Conservation (phyloP, 805 yeast species). For the Candida argentea region DNA sequence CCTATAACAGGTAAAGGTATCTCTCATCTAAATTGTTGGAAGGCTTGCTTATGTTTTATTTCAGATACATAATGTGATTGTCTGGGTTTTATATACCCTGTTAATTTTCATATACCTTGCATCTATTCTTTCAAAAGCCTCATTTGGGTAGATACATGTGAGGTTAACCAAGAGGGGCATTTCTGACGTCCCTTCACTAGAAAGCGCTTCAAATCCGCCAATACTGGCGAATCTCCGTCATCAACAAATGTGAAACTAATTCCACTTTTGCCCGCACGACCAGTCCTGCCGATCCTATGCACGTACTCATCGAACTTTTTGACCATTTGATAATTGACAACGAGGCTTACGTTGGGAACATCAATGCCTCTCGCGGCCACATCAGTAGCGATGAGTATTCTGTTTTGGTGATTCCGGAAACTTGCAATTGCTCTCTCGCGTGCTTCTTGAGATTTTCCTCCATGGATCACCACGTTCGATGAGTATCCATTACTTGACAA, state of each 20-base stretch:
- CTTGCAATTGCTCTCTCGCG: conserved; percentile 68
- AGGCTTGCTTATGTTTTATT: neutral
- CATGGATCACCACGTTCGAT: conserved; percentile 62
- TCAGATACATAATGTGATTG: no score
- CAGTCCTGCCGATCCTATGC: conserved; percentile 94
- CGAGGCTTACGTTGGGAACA: conserved; percentile 76
- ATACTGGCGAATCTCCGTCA: conserved; percentile 41
- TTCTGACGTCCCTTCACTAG: conserved; percentile 25
- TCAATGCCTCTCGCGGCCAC: conserved; percentile 96
- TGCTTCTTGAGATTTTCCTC: conserved; percentile 75
- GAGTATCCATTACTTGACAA: conserved; percentile 31
- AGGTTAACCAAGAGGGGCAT: conserved; percentile 18
- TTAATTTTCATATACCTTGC: neutral
- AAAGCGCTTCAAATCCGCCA: conserved; percentile 42
- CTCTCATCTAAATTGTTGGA: no score
- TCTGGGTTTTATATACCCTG: no score
- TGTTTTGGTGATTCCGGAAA: conserved; percentile 45
- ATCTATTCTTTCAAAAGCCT: conserved; percentile 9
- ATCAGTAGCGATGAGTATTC: conserved; percentile 80
- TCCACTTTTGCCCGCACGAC: conserved; percentile 84
- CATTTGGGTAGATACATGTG: conserved; percentile 8
- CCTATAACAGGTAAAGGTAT: no score
- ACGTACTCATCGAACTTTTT: conserved; percentile 71
- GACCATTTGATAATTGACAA: conserved; percentile 80
- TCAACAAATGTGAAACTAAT: conserved; percentile 64